Percentiles rank a stretch among this genome's conserved stretches.
Conservation (phyloP, 1,284 basidiomycete species). For the Cryptococcus sp. region DNA sequence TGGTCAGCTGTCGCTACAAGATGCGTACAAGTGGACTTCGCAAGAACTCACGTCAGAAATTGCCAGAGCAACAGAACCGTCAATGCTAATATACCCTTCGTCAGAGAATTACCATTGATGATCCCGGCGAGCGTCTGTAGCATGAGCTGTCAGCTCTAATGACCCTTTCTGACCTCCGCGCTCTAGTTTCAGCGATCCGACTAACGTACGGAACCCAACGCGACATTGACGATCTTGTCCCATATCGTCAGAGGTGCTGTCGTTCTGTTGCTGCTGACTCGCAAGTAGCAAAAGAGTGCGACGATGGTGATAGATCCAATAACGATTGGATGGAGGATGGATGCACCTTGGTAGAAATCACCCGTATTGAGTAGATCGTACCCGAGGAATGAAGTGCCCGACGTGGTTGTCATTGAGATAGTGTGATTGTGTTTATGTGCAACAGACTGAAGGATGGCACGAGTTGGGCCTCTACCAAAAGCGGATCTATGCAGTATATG, state of each 20-base stretch:
- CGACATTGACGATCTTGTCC: constrained; percentile 26
- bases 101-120: constrained; percentile 22
- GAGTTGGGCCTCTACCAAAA: no score
- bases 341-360: constrained; percentile 2
- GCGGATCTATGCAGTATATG: no score
- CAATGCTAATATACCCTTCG: constrained; percentile 19
- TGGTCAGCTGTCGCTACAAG: no score
- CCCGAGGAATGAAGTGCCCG: not conserved
- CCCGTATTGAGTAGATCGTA: not conserved
- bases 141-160: no score
- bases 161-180: no score
- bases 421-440: no score
- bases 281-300: constrained; percentile 24
- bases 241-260: constrained; percentile 27
- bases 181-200: no score
- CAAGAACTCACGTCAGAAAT: constrained; percentile 17
- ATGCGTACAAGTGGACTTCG: no score
- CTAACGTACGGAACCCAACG: constrained; percentile 14
- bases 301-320: constrained; percentile 22
- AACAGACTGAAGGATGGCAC: no score
- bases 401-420: no score
- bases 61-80: constrained; percentile 19
- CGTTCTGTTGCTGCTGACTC: constrained; percentile 20
- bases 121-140: constrained; percentile 23
- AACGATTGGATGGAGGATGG: constrained; percentile 11